Evolutionary conservation across 768 basidiomycete species (phyloP).

Genomic region (Calvatia gigantea): DNA sequence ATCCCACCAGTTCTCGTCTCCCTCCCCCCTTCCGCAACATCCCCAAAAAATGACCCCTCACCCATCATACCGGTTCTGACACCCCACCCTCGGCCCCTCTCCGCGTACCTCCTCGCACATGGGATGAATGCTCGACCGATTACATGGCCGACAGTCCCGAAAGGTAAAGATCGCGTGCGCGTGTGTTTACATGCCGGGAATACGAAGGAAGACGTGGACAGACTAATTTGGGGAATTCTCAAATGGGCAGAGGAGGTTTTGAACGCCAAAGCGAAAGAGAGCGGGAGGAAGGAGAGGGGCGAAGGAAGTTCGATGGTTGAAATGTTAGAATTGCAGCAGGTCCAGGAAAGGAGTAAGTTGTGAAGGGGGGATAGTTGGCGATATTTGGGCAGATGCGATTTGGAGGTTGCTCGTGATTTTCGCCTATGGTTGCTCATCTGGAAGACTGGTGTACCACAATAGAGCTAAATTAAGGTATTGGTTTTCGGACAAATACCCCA

Average conservation of each 20-base stretch:
- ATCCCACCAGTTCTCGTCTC: conserved; percentile 34
- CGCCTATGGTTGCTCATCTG: no score
- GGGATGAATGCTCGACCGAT: conserved; percentile 74
- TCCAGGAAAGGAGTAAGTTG: conserved; percentile 3
- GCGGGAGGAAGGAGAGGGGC: not conserved
- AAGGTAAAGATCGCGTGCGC: conserved; percentile 78
- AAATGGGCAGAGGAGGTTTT: conserved; percentile 43
- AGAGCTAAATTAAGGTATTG: no score
- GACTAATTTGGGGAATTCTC: conserved; percentile 48
- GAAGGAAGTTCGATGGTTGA: not conserved
- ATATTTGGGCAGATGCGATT: no score
- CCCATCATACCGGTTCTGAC: conserved; percentile 89
- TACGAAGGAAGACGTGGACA: conserved; percentile 56
- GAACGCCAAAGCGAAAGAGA: conserved; percentile 14
- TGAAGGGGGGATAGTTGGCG: no score
- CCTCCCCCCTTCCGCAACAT: conserved; percentile 26
- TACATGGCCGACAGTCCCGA: conserved; percentile 86
- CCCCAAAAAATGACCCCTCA: conserved; percentile 33
- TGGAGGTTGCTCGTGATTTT: no score
- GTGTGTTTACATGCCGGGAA: conserved; percentile 88
- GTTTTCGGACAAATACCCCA: no score
- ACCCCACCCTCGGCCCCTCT: conserved; percentile 68
- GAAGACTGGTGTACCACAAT: no score
- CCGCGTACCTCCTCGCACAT: conserved; percentile 52
- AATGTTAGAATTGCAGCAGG: not conserved